Base-by-base conservation (phyloP, 768 basidiomycete genomes). In the Calvatia gigantea region DNA sequence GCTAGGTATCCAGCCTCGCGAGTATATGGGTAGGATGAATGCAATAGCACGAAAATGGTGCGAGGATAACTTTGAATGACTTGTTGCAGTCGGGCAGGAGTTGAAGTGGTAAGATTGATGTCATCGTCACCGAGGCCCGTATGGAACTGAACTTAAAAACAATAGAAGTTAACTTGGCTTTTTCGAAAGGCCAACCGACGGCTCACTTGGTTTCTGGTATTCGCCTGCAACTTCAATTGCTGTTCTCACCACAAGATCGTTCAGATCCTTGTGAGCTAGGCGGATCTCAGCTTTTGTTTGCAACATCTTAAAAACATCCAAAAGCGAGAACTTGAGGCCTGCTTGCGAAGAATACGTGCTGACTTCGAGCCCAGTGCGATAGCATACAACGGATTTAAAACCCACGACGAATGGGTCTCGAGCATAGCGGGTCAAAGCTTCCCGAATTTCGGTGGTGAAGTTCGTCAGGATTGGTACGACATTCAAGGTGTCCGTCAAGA, bases 111-210 rank as follows among this genome's bases (percentile, higher is more conserved):
- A 31, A 91, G 70, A 23, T 69, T 75, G 46, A 92, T 80, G 51
- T 91, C 87, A 55, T 78, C 82, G 61, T 92, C 89, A 4, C 90
- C 90, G 1, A 91, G 75, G 29, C 90, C 90, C 6, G 87, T 91
- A 62, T 92, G 90, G 67, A 91, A 91, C 72, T 92, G 89, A 19
- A 92, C 90, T 91, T 50, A 14, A 35, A 28, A 39, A 11, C 39
- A 33, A 29, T 35, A 46, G 23, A n/a, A 57, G 51, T 43, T 33
- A 29, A 15, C 49, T 31, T 37, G 27, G 46, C n/a, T 33, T 32
- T 33, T 4, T 17, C 19, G 17, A 38, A 47, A 25, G 7, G 42
- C 27, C 8, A 47, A 43, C 38, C 25, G 23, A 52, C 35, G 6
- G 62, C 74, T 15, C 57, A 87, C 89, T 82, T 51, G 90, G 90